Percentiles rank a stretch among this genome's conserved stretches.
These are phyloP conservation scores for Porcisia hertigi DNA, from an alignment of 208 protist species.

Conservation along the genomic window DNA sequence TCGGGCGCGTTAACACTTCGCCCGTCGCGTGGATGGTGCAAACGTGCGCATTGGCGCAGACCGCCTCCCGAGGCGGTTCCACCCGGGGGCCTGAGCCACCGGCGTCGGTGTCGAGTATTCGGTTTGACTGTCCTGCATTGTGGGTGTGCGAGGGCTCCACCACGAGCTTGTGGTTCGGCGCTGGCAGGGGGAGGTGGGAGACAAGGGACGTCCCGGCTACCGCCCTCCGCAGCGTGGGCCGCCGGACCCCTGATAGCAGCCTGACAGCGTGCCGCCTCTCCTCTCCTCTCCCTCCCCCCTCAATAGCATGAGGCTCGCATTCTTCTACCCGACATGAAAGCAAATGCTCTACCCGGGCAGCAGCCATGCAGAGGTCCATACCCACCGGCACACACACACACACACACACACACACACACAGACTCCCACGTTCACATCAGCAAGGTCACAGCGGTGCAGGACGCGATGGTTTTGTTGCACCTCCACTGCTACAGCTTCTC, in stretches of 20 bases:
- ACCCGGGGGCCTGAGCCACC: not conserved
- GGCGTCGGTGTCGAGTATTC: not conserved
- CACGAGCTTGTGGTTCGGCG: not conserved
- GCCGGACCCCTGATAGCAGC: not conserved
- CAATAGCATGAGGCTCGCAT: not conserved
- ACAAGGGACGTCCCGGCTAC: not conserved
- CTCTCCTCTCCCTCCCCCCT: not conserved
- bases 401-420: not conserved
- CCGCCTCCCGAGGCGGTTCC: no score
- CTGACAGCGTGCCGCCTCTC: not conserved
- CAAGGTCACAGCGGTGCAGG: not conserved
- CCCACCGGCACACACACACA: not conserved
- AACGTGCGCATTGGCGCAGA: not conserved
- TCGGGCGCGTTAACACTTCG: no score
- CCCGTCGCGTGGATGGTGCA: not conserved
- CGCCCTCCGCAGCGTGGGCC: not conserved
- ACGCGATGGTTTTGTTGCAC: not conserved
- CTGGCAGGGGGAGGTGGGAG: not conserved
- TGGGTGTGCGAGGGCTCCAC: not conserved
- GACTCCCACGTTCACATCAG: not conserved
- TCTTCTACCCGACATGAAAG: not conserved
- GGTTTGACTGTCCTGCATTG: not conserved
- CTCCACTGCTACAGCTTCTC: constrained; percentile 7
- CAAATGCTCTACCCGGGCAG: not conserved
- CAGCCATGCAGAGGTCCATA: not conserved